Base-by-base conservation (phyloP, 2,329 filamentous ascomycete genomes). In the Scedosporium dehoogii region DNA sequence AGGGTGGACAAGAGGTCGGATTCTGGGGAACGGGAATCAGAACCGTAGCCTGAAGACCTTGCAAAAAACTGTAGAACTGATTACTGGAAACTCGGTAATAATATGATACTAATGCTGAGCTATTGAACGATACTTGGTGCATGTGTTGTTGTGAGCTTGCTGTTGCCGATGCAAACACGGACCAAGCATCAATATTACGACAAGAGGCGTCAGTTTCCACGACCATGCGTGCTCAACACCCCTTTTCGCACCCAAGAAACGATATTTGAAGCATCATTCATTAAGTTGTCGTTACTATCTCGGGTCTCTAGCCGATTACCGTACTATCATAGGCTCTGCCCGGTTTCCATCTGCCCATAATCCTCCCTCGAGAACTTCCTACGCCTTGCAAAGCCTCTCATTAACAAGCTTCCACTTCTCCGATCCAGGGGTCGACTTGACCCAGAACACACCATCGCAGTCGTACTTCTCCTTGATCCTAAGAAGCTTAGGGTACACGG, bases 401-500 rank as follows among this genome's bases (percentile, higher is more conserved):
- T 64, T 60, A 16, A 64, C 56, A 12, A 67, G 61, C 25, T 67
- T 67, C 78, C 78, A 81, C 2, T 69, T 68, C 53, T 81, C 77
- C 58, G 74, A 78, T 0, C 78, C 78, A 4, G 80, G 76, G 1
- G 72, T 77, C 0, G 73, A 73, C 3, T 73, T 70, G 16, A 76
- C 76, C 59, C 78, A 77, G 59, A 76, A 81, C 1, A 81, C 63
- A 3, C 70, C 69, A 12, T 71, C 60, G 10, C 73, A 69, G 68
- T 79, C 79, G 67, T 75, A 80, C 65, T 73, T 75, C 56, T 74
- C 66, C 69, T 80, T 79, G 29, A 81, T 69, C 6, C 62, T 59
- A 18, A 72, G 61, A 51, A 78, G 65, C 6, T 59, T 65, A 0
- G 68, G 66, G 59, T 78, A 78, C 60, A 75, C 73, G 7, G 62